Evolutionary conservation across 1,284 basidiomycete genomes (phyloP), one percentile per base, ranked within the genome.

Genomic region (Puccinia polysora): DNA sequence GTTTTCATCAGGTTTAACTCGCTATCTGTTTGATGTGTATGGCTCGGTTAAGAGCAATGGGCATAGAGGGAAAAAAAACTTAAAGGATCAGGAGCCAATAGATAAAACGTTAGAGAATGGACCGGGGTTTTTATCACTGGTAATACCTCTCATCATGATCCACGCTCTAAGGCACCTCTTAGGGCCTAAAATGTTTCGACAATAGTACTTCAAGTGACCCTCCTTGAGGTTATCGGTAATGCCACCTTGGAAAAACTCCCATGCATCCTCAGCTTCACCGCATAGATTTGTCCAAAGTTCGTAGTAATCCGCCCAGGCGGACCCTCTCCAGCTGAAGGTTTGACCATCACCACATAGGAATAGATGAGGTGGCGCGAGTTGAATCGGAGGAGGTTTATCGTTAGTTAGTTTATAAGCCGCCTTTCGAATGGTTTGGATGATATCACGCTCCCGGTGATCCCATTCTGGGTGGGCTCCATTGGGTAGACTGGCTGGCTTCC

Each of bases 281-380:
- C 20, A 45, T 2, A 15, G 25, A 53, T 62, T 71, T 7, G 30
- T 36, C 58, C 58, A 71, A 12, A 63, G 28, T 38, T 71, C 69
- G 49, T 71, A 71, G 36, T 53, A 45, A 36, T 71, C 59, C 23
- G 59, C 69, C 69, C 69, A 71, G 23, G 69, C 47, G 25, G 38
- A 25, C 14, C 69, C 69, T 63, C 69, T 63, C 69, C 69, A 71
- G 36, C 47, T 55, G 40, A 71, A 71, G 28, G 38, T 43, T 60
- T 64, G 34, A 14, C 69, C 69, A 30, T 71, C 49, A 18, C 40
- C 32, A 34, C 45, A 43, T 4, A 52, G 15, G 28, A 71, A 55
- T 7, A 71, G 45, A 18, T 62, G 69, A 10, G 58, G 18, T 50
- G 28, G 6, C 1, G 49, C 12, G 28, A 28, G n/a, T 14, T 36